Evolutionary conservation across 371 early-diverging fungal species (phyloP), one percentile per base, ranked within the genome.

Genomic region (Batkoa obscura): DNA sequence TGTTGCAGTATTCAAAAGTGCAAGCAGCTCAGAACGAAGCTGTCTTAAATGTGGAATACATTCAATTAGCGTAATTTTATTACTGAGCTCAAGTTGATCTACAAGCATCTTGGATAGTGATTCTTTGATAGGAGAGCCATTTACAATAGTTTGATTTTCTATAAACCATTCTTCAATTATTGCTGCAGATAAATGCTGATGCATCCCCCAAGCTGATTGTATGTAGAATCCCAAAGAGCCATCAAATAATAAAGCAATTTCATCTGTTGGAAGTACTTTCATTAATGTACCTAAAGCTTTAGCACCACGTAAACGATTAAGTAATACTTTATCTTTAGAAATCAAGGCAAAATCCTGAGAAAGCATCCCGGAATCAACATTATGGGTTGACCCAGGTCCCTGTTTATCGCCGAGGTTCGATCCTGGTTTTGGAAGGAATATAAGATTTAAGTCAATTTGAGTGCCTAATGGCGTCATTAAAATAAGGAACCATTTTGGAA

Each of bases 361-460:
- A 34, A 88, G 71, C 90, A 96, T 92, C 12, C 88, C 90, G 17
- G 79, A 70, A 62, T 96, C 97, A 43, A 91, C 73, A 57, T 83
- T 83, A 60, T 82, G 80, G 3, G 71, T 66, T 1, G 60, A 45
- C 6, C 65, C 70, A 39, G 61, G 49, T 33, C 58, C 58, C 45
- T 36, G 41, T 59, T 53, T 63, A 58, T 9, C 61, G 51, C 17
- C 65, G n/a, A n/a, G n/a, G 62, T 5, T 61, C 55, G 50, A 59
- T 57, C 60, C 5, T 58, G 50, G 34, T 17, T 49, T 43, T 36
- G 56, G 6, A 32, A 57, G 3, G 57, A 48, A 81, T 59, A 94
- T 76, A 37, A 79, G 62, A 50, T 72, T 50, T 43, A 66, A 43
- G 62, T 90, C 84, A 56, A 92, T 57, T 15, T 86, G 84, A 15